Evolutionary conservation across 345 rosid species (phyloP), one percentile per base, ranked within the genome.

Genomic region (Lepidium sativum): DNA sequence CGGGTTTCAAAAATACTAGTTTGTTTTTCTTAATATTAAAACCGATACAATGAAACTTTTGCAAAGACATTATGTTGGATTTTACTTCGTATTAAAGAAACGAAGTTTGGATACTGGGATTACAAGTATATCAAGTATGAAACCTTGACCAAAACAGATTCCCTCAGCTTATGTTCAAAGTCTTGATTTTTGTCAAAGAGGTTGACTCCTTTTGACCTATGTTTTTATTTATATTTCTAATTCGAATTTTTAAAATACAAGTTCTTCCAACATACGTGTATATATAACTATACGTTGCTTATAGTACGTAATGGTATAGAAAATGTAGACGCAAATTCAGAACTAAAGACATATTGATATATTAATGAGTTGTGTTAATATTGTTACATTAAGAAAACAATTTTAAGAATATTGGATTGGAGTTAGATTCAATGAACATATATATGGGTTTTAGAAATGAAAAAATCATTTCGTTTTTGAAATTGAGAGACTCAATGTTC

Each of bases 131-230:
- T n/a, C 71, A 65, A 34, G 66, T 72, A 65, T 72, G 71, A 72
- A 72, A 65, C 13, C 42, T 50, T 72, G 76, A 72, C 71, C 48
- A 58, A 42, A 72, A 50, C 18, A 72, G 49, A 65, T 72, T 50
- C 76, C 39, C 49, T 13, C 1, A 50, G 17, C 13, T 8, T 49
- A 49, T 57, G 60, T 65, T 72, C 50, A 65, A 64, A 34, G 21
- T 31, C 70, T 16, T 41, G 66, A 72, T 53, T 71, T 71, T 25
- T 55, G 40, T 71, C 70, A 71, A 71, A 50, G 17, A 39, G 21
- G 5, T 56, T 64, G 65, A 56, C 70, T 56, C 37, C 54, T 57
- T 45, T 63, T 71, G 75, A 71, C 65, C 53, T 7, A 55, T 56
- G 49, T 55, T 60, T 60, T 60, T n/a, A 23, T 48, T 34, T 23